Conservation (phyloP, 2,329 filamentous ascomycete species). For the Trematosphaeria pertusa region DNA sequence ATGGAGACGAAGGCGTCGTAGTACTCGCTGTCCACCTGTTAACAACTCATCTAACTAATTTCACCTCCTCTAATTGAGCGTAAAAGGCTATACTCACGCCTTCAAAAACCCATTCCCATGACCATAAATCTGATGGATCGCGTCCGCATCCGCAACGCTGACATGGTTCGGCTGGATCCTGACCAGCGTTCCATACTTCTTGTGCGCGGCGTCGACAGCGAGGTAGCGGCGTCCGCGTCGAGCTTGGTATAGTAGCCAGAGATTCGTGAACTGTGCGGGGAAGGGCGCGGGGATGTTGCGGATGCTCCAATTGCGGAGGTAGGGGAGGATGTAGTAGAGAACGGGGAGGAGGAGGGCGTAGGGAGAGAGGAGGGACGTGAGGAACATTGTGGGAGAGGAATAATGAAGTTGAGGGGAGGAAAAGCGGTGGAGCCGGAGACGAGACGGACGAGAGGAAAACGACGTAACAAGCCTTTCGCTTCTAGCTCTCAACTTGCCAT, state of each 20-base stretch:
- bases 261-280: constrained; percentile 72
- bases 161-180: constrained; percentile 86
- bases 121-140: constrained; percentile 79
- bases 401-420: constrained; percentile 3
- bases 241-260: constrained; percentile 75
- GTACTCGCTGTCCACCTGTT: constrained; percentile 68
- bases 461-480: not conserved
- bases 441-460: not conserved
- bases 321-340: constrained; percentile 66
- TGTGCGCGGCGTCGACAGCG: constrained; percentile 75
- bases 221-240: constrained; percentile 66
- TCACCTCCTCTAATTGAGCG: not conserved
- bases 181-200: constrained; percentile 78
- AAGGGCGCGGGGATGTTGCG: constrained; percentile 67
- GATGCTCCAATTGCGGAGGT: constrained; percentile 64
- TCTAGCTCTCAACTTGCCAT: no score
- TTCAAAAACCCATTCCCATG: constrained; percentile 60
- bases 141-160: constrained; percentile 79
- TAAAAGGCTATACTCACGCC: constrained; percentile 48
- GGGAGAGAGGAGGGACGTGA: constrained; percentile 51
- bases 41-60: not conserved
- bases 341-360: constrained; percentile 58
- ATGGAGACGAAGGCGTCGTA: constrained; percentile 94
- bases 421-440: constrained; percentile 3
- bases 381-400: constrained; percentile 29